These are phyloP conservation scores for Suillus subaureus DNA, from an alignment of 768 basidiomycete species.

Conservation along the genomic window DNA sequence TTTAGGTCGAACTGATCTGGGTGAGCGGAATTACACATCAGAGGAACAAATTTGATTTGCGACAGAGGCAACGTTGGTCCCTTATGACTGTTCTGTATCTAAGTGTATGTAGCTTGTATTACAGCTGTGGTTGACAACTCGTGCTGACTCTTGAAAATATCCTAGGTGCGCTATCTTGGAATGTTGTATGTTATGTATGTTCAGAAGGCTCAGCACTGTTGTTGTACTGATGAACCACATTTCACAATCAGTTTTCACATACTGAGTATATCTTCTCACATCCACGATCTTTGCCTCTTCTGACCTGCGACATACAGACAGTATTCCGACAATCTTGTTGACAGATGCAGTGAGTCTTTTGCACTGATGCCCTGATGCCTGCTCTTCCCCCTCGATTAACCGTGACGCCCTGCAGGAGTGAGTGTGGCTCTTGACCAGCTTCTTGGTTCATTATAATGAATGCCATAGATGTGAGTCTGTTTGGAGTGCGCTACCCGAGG, in stretches of 20 bases:
- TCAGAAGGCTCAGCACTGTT: neutral
- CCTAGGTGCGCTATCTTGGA: neutral
- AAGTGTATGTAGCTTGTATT: neutral
- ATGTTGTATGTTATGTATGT: neutral
- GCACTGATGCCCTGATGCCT: neutral
- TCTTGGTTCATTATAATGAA: neutral
- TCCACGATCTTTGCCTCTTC: neutral
- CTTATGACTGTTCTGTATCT: neutral
- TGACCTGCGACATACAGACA: neutral
- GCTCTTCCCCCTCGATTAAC: neutral
- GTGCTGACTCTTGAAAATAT: neutral
- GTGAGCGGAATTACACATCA: neutral
- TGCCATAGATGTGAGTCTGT: neutral
- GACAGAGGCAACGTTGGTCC: neutral
- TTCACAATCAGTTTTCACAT: neutral
- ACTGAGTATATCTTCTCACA: neutral
- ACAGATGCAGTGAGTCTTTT: neutral
- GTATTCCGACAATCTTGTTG: neutral
- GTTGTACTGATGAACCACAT: neutral
- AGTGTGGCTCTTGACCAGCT: neutral
- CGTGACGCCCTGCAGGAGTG: neutral
- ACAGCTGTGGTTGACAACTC: neutral
- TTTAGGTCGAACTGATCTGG: neutral
- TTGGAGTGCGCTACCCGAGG: neutral
- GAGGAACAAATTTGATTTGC: neutral